Base-by-base conservation (phyloP, 495 filamentous ascomycete species). In the Antarctomyces pellizariae region DNA sequence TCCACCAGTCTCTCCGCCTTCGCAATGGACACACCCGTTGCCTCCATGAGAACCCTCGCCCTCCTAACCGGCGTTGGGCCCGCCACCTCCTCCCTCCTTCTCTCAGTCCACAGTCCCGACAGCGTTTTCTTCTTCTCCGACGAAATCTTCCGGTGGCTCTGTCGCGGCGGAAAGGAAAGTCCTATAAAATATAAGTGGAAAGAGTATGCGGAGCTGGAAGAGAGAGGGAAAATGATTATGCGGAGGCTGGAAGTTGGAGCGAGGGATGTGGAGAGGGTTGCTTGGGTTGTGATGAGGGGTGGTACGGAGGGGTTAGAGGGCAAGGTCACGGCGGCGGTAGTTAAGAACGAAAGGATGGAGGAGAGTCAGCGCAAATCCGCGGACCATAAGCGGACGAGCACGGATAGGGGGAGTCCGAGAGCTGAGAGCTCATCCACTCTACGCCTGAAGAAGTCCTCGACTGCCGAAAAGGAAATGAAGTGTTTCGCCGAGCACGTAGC, bases 71-170 rank as follows among this genome's bases (percentile, higher is more conserved):
- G 75, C 22, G 59, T 82, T 25, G 76, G 76, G 0, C 65, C 67
- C 14, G 74, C 76, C 4, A 79, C 75, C 0, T 73, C 70, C 0
- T 77, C 71, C 2, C 50, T 84, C 13, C 46, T 82, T 2, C 54
- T 82, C 2, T 62, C 70, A 0, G 56, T 69, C 3, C 54, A 57
- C 28, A 59, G 68, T n/a, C 48, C 56, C 0, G 39, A 50, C 0
- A 47, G 57, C 11, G 52, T 70, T 7, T 64, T 75, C 1, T 84
- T 80, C 45, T 82, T 75, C 48, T 71, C 69, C 15, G 75, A 84
- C 36, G 74, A 82, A 48, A 50, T 65, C 12, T 80, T 63, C 42
- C 54, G 66, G 31, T 82, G 71, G 71, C 38, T 74, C 8, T 62
- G 54, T 43, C 39, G 38, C 36, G 46, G 44, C 22, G 63, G 52